phyloP scores from a whole-genome alignment of 108 stramenopile genomes.

The Asterionellopsis glacialis region DNA sequence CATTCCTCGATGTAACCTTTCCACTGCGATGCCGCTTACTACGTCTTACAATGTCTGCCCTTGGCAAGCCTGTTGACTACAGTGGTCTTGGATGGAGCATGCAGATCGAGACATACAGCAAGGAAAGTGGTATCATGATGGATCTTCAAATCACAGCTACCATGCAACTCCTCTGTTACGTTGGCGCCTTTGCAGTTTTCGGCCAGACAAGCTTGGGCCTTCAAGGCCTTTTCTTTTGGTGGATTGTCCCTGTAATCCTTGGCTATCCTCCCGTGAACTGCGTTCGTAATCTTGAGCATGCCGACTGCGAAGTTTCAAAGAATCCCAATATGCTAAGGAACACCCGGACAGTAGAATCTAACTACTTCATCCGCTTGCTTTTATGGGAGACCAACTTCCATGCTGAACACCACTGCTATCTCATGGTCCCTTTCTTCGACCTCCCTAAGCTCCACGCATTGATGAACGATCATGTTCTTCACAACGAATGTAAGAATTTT shows the following conservation, averaged over 20 bases:
- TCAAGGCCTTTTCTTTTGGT: conserved; percentile 36
- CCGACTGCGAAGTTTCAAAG: conserved; percentile 44
- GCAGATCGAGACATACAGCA: conserved; percentile 16
- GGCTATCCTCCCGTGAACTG: conserved; percentile 53
- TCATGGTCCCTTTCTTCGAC: conserved; percentile 61
- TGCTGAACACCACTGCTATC: conserved; percentile 60
- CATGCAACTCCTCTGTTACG: conserved; percentile 27
- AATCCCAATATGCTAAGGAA: conserved; percentile 22
- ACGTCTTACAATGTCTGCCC: conserved; percentile 35
- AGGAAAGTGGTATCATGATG: conserved; percentile 38
- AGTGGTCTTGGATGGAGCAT: conserved; percentile 44
- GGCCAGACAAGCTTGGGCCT: conserved; percentile 29
- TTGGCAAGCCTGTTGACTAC: conserved; percentile 46
- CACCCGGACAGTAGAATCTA: conserved; percentile 44
- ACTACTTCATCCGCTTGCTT: conserved; percentile 28
- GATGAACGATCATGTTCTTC: conserved; percentile 41
- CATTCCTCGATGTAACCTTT: conserved; percentile 27
- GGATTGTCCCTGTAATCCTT: conserved; percentile 39
- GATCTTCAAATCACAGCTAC: conserved; percentile 30
- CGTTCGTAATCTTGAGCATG: conserved; percentile 55
- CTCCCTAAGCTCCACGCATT: conserved; percentile 41
- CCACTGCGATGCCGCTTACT: conserved; percentile 34
- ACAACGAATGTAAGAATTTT: conserved; percentile 45
- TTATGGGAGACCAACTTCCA: conserved; percentile 64
- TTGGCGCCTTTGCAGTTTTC: conserved; percentile 23